Base-by-base conservation (phyloP, 768 basidiomycete species). In the Boletus coccyginus region DNA sequence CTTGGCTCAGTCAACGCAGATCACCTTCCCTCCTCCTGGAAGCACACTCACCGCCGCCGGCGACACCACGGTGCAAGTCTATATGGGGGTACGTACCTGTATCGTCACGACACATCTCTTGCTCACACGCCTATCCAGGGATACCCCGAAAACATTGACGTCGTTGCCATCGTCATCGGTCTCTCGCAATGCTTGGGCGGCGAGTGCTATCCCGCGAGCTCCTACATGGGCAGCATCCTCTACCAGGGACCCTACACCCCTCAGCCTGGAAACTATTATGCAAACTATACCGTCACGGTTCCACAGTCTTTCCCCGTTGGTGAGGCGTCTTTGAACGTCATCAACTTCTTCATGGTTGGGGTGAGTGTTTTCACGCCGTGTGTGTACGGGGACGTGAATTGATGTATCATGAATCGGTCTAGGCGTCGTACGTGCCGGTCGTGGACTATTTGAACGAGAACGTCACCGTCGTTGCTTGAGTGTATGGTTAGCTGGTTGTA, bases 331-430 rank as follows among this genome's bases (percentile, higher is more conserved):
- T 57, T 80, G 45, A 70, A 69, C 13, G 72, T 74, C 7, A 69
- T 71, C 46, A 73, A 77, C 61, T 57, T 75, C 0, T 62, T 72
- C 31, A 61, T 80, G 56, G 67, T 77, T 19, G 78, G 77, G 55
- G 77, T 80, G 60, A 64, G 77, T 70, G 14, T 3, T 50, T 39
- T 42, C 19, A 43, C 7, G 11, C 3, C 35, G 9, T 40, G 19
- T 31, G 31, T 8, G 24, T 27, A 12, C 21, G 12, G 13, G 24
- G 36, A 2, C 8, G 29, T 21, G 52, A 21, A 5, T 36, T 66
- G n/a, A 60, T 14, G 21, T 13, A 7, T 44, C 16, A 40, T n/a
- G 36, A 6, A 14, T 46, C 41, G 21, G n/a, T 36, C 0, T 49
- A 69, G 68, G 60, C 51, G 0, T 39, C 33, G 8, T 61, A 55